Base-by-base conservation (phyloP, 202 grass and related monocot genomes). In the Schoenoplectus tabernaemontani region DNA sequence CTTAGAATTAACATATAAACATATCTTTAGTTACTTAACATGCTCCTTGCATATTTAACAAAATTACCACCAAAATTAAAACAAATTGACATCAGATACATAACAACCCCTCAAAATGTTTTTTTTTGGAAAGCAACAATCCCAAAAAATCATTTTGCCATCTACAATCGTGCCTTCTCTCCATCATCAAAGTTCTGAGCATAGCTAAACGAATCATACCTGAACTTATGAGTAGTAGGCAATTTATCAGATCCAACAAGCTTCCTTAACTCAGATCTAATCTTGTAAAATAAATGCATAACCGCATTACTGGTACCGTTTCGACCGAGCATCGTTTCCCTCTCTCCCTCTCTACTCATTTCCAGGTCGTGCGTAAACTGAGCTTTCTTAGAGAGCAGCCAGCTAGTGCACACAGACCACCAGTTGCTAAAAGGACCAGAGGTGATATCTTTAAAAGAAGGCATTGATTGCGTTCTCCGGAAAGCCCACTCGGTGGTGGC, bases 121-220 rank as follows among this genome's bases (percentile, higher is more conserved):
- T n/a, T 50, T 2, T n/a, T n/a, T n/a, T n/a, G n/a, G n/a, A n/a
- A n/a, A n/a, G n/a, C n/a, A n/a, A n/a, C n/a, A n/a, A n/a, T n/a
- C n/a, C n/a, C n/a, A n/a, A n/a, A n/a, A n/a, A n/a, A n/a, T n/a
- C n/a, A 26, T 51, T 22, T 23, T 74, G n/a, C n/a, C n/a, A n/a
- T n/a, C 54, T 72, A 62, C 65, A 83, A 73, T 7, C 61, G 42
- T 65, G 24, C 23, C 63, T 53, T 61, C 32, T 80, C 85, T 72
- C 88, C 88, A 17, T 92, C 73, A 74, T 99, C 96, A 66, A 96
- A 95, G 81, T 99, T 95, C 46, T 96, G 88, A 0, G 83, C 83
- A 82, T 96, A 99, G 84, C 85, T 95, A 59, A 89, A 81, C 33
- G 96, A 95, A 72, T 98, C 96, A 54, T 98, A 95, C 64, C 90